Percentiles rank a stretch among this genome's conserved stretches.
phyloP scores from a whole-genome alignment of 1,284 basidiomycete species.

The Austroboletus novae-zelandiae region DNA sequence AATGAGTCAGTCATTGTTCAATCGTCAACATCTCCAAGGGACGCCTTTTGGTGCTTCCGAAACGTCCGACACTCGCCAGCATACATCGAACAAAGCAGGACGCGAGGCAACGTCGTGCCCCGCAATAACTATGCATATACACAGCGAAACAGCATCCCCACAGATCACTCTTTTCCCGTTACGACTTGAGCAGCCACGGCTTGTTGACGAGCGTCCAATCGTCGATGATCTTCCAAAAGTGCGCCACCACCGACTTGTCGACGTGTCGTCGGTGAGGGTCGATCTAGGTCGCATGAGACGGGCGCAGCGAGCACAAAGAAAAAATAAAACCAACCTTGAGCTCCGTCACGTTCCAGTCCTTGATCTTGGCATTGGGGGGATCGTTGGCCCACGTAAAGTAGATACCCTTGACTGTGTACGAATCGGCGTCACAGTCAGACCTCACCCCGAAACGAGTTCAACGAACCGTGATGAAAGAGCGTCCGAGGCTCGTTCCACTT shows the following conservation, averaged over 20 bases:
- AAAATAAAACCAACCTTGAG: constrained; percentile 67
- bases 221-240: constrained; percentile 93
- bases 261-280: constrained; percentile 88
- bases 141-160: background rate
- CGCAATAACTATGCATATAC: background rate
- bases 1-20: background rate
- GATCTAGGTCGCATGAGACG: constrained; percentile 56
- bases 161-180: constrained; percentile 2
- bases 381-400: constrained; percentile 94
- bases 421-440: background rate
- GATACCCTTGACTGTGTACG: constrained; percentile 76
- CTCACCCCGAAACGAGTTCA: background rate
- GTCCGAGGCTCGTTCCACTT: constrained; percentile 93
- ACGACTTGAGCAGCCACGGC: constrained; percentile 60
- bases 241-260: constrained; percentile 93
- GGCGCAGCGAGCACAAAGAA: background rate
- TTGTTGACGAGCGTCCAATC: constrained; percentile 81
- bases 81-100: background rate
- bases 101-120: background rate
- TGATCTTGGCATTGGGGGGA: constrained; percentile 81
- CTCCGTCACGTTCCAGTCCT: constrained; percentile 96
- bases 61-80: background rate
- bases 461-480: constrained; percentile 86
- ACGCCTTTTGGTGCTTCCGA: too few relatives aligned
- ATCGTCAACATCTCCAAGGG: too few relatives aligned